A percentile compares a stretch with the other conserved stretches of the same genome.
Evolutionary conservation across 2,329 filamentous ascomycete species (phyloP).

Genomic region (Waltergamsia citrina): DNA sequence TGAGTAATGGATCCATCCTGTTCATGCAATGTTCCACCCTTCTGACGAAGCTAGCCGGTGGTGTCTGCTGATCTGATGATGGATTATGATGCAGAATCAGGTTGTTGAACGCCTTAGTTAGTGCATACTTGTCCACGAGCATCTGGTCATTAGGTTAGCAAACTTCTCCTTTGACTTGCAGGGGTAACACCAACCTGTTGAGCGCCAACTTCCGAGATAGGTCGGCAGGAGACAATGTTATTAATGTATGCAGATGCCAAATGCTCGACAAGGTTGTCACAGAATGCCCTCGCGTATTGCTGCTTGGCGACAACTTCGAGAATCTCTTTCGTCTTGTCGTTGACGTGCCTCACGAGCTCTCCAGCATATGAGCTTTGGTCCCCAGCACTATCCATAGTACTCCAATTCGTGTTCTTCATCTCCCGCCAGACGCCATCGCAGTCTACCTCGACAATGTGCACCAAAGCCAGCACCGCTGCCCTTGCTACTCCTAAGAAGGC

Average conservation of each 20-base stretch:
- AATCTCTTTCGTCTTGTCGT: slow-evolving; percentile 63
- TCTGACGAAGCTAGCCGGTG: slow-evolving; percentile 62
- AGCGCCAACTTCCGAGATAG: slow-evolving; percentile 86
- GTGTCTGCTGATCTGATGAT: slow-evolving; percentile 26
- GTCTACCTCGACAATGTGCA: slow-evolving; percentile 72
- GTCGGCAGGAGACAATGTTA: slow-evolving; percentile 81
- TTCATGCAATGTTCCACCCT: slow-evolving; percentile 77
- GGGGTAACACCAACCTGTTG: slow-evolving; percentile 58
- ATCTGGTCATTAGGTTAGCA: slow-evolving; percentile 45
- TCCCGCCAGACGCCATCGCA: slow-evolving; percentile 88
- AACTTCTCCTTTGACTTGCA: neutral
- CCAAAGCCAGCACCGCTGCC: slow-evolving; percentile 73
- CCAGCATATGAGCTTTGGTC: slow-evolving; percentile 90
- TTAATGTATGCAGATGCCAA: slow-evolving; percentile 70
- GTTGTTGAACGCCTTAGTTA: slow-evolving; percentile 69
- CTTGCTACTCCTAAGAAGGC: slow-evolving; percentile 92
- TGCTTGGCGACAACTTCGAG: slow-evolving; percentile 74
- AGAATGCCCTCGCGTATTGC: slow-evolving; percentile 90
- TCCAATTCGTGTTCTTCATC: slow-evolving; percentile 96
- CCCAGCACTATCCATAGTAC: slow-evolving; percentile 82
- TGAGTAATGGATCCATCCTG: slow-evolving; percentile 85
- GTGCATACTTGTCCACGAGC: slow-evolving; percentile 87
- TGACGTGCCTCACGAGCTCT: slow-evolving; percentile 67
- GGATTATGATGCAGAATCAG: slow-evolving; percentile 56
- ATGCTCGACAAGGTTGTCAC: slow-evolving; percentile 89